A percentile compares a stretch with the other conserved stretches of the same genome.
Conservation (phyloP, 2,329 filamentous ascomycete species). For the Tolypocladium paradoxum region DNA sequence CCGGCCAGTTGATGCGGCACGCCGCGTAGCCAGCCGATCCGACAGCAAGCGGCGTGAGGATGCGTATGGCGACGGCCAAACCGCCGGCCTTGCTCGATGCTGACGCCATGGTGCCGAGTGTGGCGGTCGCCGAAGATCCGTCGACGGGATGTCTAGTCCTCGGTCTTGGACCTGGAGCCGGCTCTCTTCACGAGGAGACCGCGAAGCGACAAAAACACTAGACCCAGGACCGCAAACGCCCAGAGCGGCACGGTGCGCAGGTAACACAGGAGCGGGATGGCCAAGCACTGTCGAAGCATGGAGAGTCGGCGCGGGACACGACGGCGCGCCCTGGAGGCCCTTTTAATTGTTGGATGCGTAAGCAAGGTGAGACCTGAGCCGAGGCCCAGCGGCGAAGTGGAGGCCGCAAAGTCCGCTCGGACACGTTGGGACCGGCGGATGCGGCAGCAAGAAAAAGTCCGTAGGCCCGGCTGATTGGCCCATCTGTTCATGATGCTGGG, state of each 20-base stretch:
- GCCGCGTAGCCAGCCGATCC: slow-evolving; percentile 36
- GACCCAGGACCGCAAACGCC: neutral
- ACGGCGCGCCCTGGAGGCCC: neutral
- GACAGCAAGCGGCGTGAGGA: slow-evolving; percentile 30
- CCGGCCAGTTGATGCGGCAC: slow-evolving; percentile 31
- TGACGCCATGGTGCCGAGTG: slow-evolving; percentile 17
- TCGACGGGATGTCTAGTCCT: neutral
- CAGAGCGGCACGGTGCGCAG: neutral
- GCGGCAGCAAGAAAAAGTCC: neutral
- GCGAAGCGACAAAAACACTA: neutral
- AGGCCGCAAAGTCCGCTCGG: neutral
- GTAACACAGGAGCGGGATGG: neutral
- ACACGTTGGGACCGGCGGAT: neutral
- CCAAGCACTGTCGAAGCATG: neutral
- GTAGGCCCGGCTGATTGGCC: neutral
- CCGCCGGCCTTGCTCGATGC: slow-evolving; percentile 19
- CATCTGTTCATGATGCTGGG: no score
- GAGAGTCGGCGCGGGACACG: neutral
- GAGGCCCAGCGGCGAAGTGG: neutral
- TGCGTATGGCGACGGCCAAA: slow-evolving; percentile 22
- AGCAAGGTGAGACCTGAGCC: neutral
- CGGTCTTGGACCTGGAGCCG: neutral
- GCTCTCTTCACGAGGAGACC: neutral
- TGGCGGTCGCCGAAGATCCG: no score
- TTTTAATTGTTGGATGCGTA: neutral